These are phyloP conservation scores for Quercus dentata DNA, from an alignment of 306 rosid species.

Conservation along the genomic window DNA sequence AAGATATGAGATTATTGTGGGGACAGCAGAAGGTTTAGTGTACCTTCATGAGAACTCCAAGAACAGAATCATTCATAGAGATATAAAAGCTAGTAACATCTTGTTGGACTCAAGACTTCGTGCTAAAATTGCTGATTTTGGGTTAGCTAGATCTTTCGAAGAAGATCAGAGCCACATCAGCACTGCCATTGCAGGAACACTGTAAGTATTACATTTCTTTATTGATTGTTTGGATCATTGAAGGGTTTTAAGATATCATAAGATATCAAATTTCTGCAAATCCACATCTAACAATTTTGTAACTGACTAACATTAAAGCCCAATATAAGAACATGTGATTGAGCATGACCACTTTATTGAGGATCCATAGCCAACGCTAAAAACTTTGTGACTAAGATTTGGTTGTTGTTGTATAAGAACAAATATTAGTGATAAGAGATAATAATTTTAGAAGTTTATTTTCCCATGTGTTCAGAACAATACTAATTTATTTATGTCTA, in stretches of 20 bases:
- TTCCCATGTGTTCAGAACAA: not conserved
- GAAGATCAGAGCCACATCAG: conserved; percentile 91
- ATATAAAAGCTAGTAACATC: conserved; percentile 90
- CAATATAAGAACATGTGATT: not conserved
- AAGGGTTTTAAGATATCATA: too few relatives aligned
- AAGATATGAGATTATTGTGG: conserved; percentile 62
- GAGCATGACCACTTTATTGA: too few relatives aligned
- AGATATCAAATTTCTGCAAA: not conserved
- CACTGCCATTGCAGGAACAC: conserved; percentile 92
- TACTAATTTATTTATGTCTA: not conserved
- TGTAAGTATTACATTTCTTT: conserved; percentile 39
- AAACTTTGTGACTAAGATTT: too few relatives aligned
- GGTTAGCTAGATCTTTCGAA: conserved; percentile 86
- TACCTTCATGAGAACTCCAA: conserved; percentile 78
- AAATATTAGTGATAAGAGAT: not conserved
- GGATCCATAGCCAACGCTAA: too few relatives aligned
- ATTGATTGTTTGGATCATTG: not conserved
- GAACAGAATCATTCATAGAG: conserved; percentile 79
- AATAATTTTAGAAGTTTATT: not conserved
- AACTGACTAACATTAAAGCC: not conserved
- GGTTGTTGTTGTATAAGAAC: not conserved
- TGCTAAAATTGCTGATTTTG: conserved; percentile 94
- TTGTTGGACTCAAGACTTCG: conserved; percentile 71
- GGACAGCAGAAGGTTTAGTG: conserved; percentile 81
- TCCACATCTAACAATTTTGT: not conserved